Base-by-base conservation (phyloP, 208 protist species). In the Trypanosoma vivax region DNA sequence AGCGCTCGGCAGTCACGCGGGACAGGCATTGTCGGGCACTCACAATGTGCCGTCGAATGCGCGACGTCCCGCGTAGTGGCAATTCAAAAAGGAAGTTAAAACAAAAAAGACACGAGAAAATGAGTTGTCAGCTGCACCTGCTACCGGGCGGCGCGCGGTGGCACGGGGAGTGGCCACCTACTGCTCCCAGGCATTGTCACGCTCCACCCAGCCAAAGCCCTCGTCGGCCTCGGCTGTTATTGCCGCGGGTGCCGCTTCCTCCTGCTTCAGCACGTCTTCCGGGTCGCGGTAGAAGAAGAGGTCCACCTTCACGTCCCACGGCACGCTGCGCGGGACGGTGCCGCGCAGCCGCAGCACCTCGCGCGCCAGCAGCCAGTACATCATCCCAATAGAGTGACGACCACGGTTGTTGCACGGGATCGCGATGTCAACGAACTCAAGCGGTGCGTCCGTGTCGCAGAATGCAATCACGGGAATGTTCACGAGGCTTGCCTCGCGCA, bases 381-480 rank as follows among this genome's bases (percentile, higher is more conserved):
- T 95, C 42, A 99, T 89, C 77, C 92, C 97, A 77, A 99, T 98
- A 29, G 96, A 92, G 61, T 96, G 72, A 52, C 54, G 74, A 52
- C 69, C 64, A 59, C 96, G 96, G 90, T 99, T 99, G 87, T 99
- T 99, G 79, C 91, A 96, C 47, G 97, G 97, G 79, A 99, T 99
- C 51, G 93, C 97, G 72, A 99, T 83, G 82, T 99, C 98, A 43
- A 99, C 96, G 73, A 90, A 92, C 31, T 87, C 75, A 31, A 99
- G 68, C 47, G 89, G 87, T 37, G 96, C 96, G 77, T 99, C 97
- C 48, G 97, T 93, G 85, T 99, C 93, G 86, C 94, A 98, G 76
- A 99, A 92, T 62, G 98, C 97, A 66, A 99, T 99, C 60, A 93
- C 90, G 42, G 98, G 98, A 69, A 99, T 97, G 92, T 99, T 99